A percentile compares a stretch with the other conserved stretches of the same genome.
Conservation (phyloP, 2,329 filamentous ascomycete genomes). For the Blastomyces parvus region DNA sequence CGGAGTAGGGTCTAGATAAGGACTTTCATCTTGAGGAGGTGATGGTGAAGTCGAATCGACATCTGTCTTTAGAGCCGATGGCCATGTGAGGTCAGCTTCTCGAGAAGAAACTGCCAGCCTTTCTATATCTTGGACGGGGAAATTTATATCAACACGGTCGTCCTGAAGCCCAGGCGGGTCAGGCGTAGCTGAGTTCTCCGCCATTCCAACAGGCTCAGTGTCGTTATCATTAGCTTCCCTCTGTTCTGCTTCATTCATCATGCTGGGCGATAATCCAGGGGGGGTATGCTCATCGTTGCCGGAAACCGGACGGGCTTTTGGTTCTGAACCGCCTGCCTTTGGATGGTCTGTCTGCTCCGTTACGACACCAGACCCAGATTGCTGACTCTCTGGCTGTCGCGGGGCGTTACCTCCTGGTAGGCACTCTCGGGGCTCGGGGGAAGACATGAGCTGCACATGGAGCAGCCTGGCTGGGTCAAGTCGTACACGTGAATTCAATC, state of each 20-base stretch:
- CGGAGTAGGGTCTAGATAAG: constrained; percentile 43
- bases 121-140: constrained; percentile 6
- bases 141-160: background rate
- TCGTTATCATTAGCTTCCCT: background rate
- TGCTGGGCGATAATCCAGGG: constrained; percentile 8
- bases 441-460: constrained; percentile 15
- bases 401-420: background rate
- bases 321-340: constrained; percentile 1
- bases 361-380: background rate
- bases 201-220: background rate
- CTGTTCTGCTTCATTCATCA: constrained; percentile 4
- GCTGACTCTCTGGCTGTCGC: constrained; percentile 4
- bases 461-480: background rate
- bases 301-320: constrained; percentile 14
- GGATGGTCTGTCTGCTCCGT: background rate
- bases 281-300: background rate
- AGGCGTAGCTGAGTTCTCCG: background rate
- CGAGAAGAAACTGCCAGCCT: constrained; percentile 10
- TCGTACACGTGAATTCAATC: background rate
- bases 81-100: constrained; percentile 1
- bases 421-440: constrained; percentile 6
- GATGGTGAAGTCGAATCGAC: constrained; percentile 33
- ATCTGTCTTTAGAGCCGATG: constrained; percentile 7
- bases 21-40: constrained; percentile 43
- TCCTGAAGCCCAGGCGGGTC: background rate